Evolutionary conservation across 495 filamentous ascomycete genomes (phyloP).

Genomic region (Xylaria intraflava): DNA sequence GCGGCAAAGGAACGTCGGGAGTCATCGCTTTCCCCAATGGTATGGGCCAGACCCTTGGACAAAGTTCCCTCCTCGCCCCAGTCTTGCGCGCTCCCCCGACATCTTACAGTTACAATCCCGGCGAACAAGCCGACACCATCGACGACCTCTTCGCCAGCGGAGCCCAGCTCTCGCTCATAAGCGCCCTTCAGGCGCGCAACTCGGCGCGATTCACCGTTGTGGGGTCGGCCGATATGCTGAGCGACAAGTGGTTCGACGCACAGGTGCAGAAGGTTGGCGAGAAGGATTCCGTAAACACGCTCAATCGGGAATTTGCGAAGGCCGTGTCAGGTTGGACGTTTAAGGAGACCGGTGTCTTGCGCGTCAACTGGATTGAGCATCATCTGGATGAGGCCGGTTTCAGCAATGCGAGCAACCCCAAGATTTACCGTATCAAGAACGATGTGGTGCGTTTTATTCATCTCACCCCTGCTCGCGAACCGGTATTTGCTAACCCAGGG

Average conservation of each 20-base stretch:
- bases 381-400: conserved; percentile 53
- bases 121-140: conserved; percentile 66
- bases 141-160: conserved; percentile 79
- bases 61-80: conserved; percentile 67
- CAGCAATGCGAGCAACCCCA: conserved; percentile 62
- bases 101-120: conserved; percentile 90
- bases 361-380: conserved; percentile 78
- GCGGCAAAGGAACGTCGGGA: background rate
- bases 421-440: conserved; percentile 94
- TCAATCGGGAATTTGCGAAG: conserved; percentile 80
- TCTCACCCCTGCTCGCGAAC: background rate
- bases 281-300: conserved; percentile 53
- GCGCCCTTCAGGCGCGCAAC: conserved; percentile 83
- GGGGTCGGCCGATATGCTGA: conserved; percentile 78
- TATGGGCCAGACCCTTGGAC: conserved; percentile 74
- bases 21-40: conserved; percentile 73
- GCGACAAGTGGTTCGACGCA: conserved; percentile 84
- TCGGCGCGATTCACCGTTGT: conserved; percentile 84
- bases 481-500: conserved; percentile 1
- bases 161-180: conserved; percentile 71
- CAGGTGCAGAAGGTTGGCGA: conserved; percentile 58
- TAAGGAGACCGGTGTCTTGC: conserved; percentile 83
- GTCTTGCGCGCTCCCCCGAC: conserved; percentile 74
- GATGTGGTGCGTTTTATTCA: conserved; percentile 67
- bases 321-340: conserved; percentile 85